phyloP scores from a whole-genome alignment of 2,329 filamentous ascomycete genomes.

The Phymatotrichopsis omnivora region DNA sequence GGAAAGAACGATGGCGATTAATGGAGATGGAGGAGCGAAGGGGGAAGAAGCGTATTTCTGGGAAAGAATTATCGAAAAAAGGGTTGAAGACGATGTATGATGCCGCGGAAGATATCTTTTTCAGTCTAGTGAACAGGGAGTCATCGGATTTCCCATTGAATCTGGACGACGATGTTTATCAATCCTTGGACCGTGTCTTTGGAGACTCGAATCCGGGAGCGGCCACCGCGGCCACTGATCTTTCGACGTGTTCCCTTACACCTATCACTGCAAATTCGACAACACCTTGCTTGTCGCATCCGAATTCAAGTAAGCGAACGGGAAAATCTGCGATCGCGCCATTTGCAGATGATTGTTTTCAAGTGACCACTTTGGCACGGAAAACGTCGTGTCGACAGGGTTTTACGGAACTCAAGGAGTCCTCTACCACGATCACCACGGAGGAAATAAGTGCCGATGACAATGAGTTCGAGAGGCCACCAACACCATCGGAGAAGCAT shows the following conservation, averaged over 20 bases:
- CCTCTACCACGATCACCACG: constrained; percentile 3
- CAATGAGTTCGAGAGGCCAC: background rate
- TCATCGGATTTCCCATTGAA: constrained; percentile 60
- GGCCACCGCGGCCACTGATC: background rate
- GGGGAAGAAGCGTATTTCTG: too few relatives aligned
- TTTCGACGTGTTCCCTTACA: constrained; percentile 3
- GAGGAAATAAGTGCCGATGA: background rate
- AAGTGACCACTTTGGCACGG: background rate
- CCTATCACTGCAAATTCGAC: too few relatives aligned
- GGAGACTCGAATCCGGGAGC: constrained; percentile 40
- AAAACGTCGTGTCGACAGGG: constrained; percentile 3
- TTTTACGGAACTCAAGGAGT: constrained; percentile 6
- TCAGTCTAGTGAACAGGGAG: constrained; percentile 48
- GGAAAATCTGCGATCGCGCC: constrained; percentile 19
- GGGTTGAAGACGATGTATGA: constrained; percentile 46
- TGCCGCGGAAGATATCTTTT: constrained; percentile 51
- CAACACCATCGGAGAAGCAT: constrained; percentile 17
- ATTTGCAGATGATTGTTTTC: constrained; percentile 24
- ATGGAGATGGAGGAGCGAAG: constrained; percentile 27
- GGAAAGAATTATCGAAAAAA: constrained; percentile 17
- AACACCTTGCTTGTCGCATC: too few relatives aligned
- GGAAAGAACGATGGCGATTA: constrained; percentile 39
- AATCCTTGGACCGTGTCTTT: constrained; percentile 48
- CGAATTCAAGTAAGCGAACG: too few relatives aligned
- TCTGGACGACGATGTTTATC: constrained; percentile 48